Conservation (phyloP, 1,284 basidiomycete species). For the Ustilago xerochloae region DNA sequence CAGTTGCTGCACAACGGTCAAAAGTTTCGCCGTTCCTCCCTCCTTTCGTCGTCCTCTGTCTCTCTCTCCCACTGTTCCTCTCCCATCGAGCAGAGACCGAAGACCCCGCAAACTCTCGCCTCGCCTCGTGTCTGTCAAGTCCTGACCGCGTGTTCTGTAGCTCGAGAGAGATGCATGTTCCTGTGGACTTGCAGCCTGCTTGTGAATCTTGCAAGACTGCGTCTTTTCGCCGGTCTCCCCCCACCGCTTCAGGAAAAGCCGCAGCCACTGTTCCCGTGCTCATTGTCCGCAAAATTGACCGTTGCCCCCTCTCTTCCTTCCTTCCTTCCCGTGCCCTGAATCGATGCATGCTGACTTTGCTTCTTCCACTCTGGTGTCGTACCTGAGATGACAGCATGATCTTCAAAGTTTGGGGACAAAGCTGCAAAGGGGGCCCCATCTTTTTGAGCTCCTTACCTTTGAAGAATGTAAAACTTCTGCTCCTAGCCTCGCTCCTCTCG, state of each 20-base stretch:
- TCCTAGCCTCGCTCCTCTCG: not conserved
- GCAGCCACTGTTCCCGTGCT: not conserved
- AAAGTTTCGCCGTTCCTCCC: not conserved
- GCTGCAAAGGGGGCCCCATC: slow-evolving; percentile 17
- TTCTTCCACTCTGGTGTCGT: not conserved
- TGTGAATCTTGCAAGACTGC: not conserved
- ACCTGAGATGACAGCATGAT: not conserved
- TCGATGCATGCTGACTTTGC: not conserved
- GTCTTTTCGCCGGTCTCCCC: not conserved
- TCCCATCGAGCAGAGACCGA: not conserved
- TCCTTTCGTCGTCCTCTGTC: too few relatives aligned
- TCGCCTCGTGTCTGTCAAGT: not conserved
- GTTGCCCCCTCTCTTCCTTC: not conserved
- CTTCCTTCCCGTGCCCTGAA: not conserved
- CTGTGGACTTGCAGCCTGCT: not conserved
- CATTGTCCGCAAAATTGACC: not conserved
- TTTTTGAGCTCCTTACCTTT: not conserved
- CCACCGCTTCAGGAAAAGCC: not conserved
- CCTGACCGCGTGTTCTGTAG: not conserved
- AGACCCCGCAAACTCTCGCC: not conserved
- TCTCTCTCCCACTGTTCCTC: not conserved
- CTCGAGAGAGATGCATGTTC: not conserved
- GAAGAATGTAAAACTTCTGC: not conserved
- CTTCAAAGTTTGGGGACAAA: not conserved
- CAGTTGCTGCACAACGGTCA: not conserved